Percentiles rank a stretch among this genome's conserved stretches.
phyloP scores from a whole-genome alignment of 805 yeast species.

The Metschnikowia hibisci region DNA sequence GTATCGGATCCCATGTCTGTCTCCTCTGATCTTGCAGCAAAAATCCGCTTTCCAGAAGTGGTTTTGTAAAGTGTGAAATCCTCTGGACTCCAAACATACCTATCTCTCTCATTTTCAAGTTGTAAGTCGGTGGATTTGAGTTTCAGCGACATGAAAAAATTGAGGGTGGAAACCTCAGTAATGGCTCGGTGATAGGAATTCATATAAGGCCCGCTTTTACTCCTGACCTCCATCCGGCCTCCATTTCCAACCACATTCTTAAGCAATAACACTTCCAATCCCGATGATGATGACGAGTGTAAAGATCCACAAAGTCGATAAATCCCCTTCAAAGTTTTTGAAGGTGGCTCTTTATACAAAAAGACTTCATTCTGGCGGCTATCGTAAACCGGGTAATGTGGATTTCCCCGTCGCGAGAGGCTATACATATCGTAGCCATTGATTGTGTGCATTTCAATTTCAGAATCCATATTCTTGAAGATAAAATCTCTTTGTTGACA shows the following conservation, averaged over 20 bases:
- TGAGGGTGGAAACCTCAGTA: slow-evolving; percentile 1
- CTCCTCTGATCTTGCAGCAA: neutral
- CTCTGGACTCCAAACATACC: slow-evolving; percentile 9
- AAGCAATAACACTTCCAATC: neutral
- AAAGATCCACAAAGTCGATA: neutral
- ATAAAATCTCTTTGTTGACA: no score
- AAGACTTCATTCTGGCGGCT: slow-evolving; percentile 1
- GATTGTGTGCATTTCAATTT: neutral
- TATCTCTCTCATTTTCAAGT: slow-evolving; percentile 5
- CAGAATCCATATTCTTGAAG: neutral
- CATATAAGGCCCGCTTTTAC: neutral
- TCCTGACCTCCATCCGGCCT: slow-evolving; percentile 15
- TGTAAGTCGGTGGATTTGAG: slow-evolving; percentile 8
- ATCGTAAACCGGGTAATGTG: neutral
- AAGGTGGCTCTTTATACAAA: neutral
- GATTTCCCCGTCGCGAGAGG: neutral
- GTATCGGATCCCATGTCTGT: neutral
- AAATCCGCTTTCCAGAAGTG: neutral
- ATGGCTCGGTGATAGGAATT: slow-evolving; percentile 3
- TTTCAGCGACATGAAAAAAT: slow-evolving; percentile 9
- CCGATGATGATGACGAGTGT: neutral
- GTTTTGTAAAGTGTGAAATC: slow-evolving; percentile 8
- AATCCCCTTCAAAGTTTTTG: neutral
- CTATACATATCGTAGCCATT: neutral
- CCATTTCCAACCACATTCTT: slow-evolving; percentile 19